Evolutionary conservation across 1,139 yeast species (phyloP), one percentile per base, ranked within the genome.

Genomic region (Suhomyces bolitotheri): DNA sequence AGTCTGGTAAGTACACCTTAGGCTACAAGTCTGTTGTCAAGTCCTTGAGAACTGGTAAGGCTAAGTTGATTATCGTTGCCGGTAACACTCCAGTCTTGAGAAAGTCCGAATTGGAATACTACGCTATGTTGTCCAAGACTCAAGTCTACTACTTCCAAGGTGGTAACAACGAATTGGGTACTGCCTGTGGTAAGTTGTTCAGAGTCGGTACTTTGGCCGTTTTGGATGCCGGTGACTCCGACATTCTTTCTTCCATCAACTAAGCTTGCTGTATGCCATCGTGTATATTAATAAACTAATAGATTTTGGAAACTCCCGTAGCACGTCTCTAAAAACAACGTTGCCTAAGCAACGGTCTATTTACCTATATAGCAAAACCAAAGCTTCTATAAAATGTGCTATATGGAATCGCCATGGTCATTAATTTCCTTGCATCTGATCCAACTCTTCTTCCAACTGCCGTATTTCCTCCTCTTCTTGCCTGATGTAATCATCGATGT

Each of bases 151-250:
- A 81, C 83, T 92, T 90, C 95, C 95, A 86, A 76, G 98, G 97
- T 80, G 96, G 97, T 76, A 90, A 90, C 97, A 90, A 90, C 78
- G 97, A 90, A 79, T 88, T 92, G 68, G 97, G 98, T 80, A 94
- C 99, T 64, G 96, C 96, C 60, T 92, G 97, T 76, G 99, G 99
- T 89, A 90, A 87, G 79, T 89, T 92, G 68, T 92, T 94, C 97
- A 90, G 97, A 80, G 98, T 92, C 63, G 97, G 97, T 79, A 92
- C 90, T 64, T 78, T 92, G 66, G 80, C 97, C 62, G 73, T 94
- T 64, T 78, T 90, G 67, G 98, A 94, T 64, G 97, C 96, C 63
- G 99, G 99, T 90, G 99, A 94, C 81, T 92, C 98, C 62, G 99
- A 94, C 76, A 90, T 94, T 76, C 85, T 92, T 65, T 65, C 85